phyloP scores from a whole-genome alignment of 2,329 filamentous ascomycete species.

The Pseudocercospora fuligena region DNA sequence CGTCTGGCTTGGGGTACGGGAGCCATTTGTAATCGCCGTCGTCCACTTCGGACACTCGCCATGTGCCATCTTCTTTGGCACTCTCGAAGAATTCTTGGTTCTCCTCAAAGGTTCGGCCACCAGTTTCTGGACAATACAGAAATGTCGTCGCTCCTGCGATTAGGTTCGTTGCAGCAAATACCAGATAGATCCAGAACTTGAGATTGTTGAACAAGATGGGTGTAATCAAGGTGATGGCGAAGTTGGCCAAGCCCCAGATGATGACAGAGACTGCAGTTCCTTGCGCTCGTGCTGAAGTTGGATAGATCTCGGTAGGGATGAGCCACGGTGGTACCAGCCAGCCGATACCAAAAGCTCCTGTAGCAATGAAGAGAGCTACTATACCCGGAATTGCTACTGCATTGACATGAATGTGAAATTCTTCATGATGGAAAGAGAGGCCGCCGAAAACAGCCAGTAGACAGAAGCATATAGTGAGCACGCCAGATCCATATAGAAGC shows the following conservation, averaged over 20 bases:
- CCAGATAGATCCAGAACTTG: constrained; percentile 62
- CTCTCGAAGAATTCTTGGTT: constrained; percentile 64
- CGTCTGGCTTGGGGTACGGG: constrained; percentile 47
- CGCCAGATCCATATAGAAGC: constrained; percentile 58
- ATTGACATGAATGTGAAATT: constrained; percentile 47
- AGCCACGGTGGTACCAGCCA: constrained; percentile 66
- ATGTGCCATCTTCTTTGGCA: constrained; percentile 57
- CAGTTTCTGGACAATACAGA: constrained; percentile 59
- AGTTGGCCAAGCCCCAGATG: constrained; percentile 64
- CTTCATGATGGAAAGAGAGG: constrained; percentile 49
- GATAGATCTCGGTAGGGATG: constrained; percentile 64
- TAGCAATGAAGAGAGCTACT: constrained; percentile 60
- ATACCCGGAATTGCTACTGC: constrained; percentile 57
- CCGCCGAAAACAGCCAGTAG: constrained; percentile 59
- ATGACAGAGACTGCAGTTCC: constrained; percentile 61
- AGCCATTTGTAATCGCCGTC: constrained; percentile 57
- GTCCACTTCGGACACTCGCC: constrained; percentile 59
- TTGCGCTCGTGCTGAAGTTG: constrained; percentile 59
- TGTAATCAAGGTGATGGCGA: constrained; percentile 61
- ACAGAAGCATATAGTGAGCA: constrained; percentile 56
- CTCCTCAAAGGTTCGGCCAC: constrained; percentile 63
- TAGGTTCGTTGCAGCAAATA: constrained; percentile 61
- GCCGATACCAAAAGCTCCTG: constrained; percentile 64
- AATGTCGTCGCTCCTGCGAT: constrained; percentile 62
- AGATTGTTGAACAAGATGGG: constrained; percentile 65